Evolutionary conservation across 345 rosid genomes (phyloP), one percentile per base, ranked within the genome.

Genomic region (Hypericum perforatum): DNA sequence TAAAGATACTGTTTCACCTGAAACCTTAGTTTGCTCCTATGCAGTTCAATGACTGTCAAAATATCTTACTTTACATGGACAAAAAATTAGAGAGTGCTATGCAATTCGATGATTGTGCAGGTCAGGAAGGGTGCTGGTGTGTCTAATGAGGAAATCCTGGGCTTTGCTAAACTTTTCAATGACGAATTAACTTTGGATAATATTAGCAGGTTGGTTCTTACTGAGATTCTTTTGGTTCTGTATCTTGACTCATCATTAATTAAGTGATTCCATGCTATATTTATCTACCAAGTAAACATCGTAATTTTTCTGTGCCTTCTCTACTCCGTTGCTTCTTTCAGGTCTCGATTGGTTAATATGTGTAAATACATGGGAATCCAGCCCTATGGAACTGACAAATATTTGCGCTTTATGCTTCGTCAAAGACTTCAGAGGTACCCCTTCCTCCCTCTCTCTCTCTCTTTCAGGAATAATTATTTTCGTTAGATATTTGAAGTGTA

Each of bases 321-420:
- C 11, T 7, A 11, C 54, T 53, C 43, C 58, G 41, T 73, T 70
- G 73, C 32, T 57, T 54, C 54, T 11, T 71, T 59, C 81, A 90
- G 97, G 82, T 78, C 97, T 59, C 89, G 96, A 40, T 63, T 90
- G 50, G 96, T 90, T 67, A 90, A 79, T 70, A 90, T 90, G 97
- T 90, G 96, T 82, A 86, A 86, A 62, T 90, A 90, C 73, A 90
- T 90, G 97, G 97, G 97, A 69, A 79, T 86, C 64, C 84, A 82
- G 57, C 97, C 97, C 45, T 86, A 64, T 42, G 97, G 97, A 62
- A 90, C 97, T 47, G 97, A 86, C 74, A 94, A 95, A 53, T 84
- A 90, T 69, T 69, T 90, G 48, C 97, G 97, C 8, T 86, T 66
- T 68, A 86, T 84, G 97, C 97, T 90, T 63, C 84, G 96, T 61